Evolutionary conservation across 148 eudicot species (phyloP).

Genomic region (Nepenthes mirabilis): DNA sequence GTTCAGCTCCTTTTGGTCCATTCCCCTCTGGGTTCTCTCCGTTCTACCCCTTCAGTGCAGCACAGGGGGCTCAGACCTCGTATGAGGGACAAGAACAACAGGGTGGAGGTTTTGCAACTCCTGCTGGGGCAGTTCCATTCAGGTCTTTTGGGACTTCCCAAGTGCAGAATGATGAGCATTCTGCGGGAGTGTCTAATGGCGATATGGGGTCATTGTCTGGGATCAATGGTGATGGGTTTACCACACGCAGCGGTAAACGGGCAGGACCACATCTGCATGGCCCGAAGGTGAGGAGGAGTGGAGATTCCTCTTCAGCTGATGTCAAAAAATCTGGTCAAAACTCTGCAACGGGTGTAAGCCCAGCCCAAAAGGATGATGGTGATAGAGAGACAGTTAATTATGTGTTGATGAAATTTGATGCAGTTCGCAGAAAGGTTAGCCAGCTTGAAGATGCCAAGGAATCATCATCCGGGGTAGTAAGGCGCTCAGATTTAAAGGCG

Average conservation of each 20-base stretch:
- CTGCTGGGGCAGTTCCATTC: constrained; percentile 52
- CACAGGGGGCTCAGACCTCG: constrained; percentile 6
- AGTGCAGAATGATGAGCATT: constrained; percentile 17
- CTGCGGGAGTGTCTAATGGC: constrained; percentile 36
- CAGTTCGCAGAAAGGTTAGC: constrained; percentile 50
- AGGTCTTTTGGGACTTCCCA: constrained; percentile 65
- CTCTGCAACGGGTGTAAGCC: constrained; percentile 27
- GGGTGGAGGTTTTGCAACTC: constrained; percentile 18
- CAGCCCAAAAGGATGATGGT: constrained; percentile 36
- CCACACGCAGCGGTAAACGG: constrained; percentile 21
- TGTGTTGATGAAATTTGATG: constrained; percentile 43
- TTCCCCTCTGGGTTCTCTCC: constrained; percentile 43
- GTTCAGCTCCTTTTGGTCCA: constrained; percentile 39
- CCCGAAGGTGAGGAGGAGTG: constrained; percentile 14
- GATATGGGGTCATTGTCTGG: constrained; percentile 21
- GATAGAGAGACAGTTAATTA: constrained; percentile 36
- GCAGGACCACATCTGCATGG: constrained; percentile 12
- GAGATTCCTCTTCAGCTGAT: constrained; percentile 12
- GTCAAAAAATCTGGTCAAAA: constrained; percentile 24
- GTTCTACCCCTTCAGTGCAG: constrained; percentile 39
- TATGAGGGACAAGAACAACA: background rate
- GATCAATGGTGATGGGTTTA: constrained; percentile 24
- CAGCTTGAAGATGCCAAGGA: constrained; percentile 68
- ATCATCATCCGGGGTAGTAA: constrained; percentile 24
- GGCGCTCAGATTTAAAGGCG: constrained; percentile 56